Base-by-base conservation (phyloP, 371 early-diverging fungal species). In the Blakeslea trispora region DNA sequence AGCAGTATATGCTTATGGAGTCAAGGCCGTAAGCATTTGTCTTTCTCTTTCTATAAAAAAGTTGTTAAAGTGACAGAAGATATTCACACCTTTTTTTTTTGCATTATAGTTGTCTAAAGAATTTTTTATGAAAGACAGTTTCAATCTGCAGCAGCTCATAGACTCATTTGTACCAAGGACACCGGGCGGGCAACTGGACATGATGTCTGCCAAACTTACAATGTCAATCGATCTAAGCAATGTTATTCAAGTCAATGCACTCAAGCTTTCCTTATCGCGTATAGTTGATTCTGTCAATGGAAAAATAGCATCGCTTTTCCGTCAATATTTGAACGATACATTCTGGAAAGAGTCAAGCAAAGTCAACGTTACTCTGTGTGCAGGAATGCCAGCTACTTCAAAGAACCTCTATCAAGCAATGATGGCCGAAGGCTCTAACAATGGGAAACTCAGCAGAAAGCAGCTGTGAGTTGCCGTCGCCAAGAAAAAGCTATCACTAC, bases 121-220 rank as follows among this genome's bases (percentile, higher is more conserved):
- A 21, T 44, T 44, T 44, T 44, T 44, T 40, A 19, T 44, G 44
- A 21, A 44, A 44, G 44, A 44, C 44, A 44, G 44, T 44, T 44
- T 44, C 44, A 52, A 52, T 41, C 42, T 52, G n/a, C 40, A 52
- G 21, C 52, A 52, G 40, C 44, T 52, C 37, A 52, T 52, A 23
- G 41, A 41, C 52, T 40, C 42, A 40, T 52, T 31, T 42, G 43
- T 43, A 52, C 34, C 53, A 40, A 42, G 14, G 18, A 31, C 53
- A 52, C 39, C 14, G 28, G 42, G 43, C 42, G 31, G 28, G 42
- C 42, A 52, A 28, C 18, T 44, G 42, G 53, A 43, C 32, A 18
- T 43, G 23, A 24, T 43, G 17, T 52, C 53, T 40, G 43, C 53
- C 4, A 52, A 31, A 17, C 42, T 52, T 42, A 14, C 17, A 22